Conservation (phyloP, 805 yeast genomes). For the Pichia gijzeniarum region DNA sequence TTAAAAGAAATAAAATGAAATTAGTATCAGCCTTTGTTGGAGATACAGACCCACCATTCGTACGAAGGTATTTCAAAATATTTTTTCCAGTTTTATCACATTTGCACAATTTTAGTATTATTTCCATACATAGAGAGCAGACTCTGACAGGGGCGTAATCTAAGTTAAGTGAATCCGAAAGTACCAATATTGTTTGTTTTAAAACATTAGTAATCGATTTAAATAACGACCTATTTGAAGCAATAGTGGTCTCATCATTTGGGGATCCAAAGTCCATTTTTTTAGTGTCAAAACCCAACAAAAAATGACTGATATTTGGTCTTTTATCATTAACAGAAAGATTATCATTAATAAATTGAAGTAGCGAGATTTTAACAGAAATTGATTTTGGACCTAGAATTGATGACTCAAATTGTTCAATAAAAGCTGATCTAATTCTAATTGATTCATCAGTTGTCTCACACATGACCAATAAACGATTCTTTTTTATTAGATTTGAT, state of each 20-base stretch:
- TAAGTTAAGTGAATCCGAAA: constrained; percentile 34
- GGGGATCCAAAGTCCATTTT: constrained; percentile 41
- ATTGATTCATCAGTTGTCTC: constrained; percentile 74
- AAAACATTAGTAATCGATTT: constrained; percentile 46
- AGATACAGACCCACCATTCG: constrained; percentile 12
- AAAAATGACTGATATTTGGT: constrained; percentile 61
- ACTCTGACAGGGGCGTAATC: constrained; percentile 52
- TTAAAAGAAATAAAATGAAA: constrained; percentile 46
- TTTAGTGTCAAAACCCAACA: constrained; percentile 62
- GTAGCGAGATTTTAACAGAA: constrained; percentile 47
- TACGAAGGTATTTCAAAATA: constrained; percentile 48
- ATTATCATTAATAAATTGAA: constrained; percentile 51
- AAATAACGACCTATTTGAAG: constrained; percentile 50
- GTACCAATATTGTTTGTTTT: constrained; percentile 37
- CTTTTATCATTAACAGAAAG: constrained; percentile 30
- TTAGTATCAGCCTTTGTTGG: constrained; percentile 23
- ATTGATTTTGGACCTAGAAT: constrained; percentile 35
- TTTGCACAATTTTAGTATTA: constrained; percentile 55
- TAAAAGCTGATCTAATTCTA: constrained; percentile 65
- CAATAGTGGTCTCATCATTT: constrained; percentile 42
- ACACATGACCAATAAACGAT: constrained; percentile 61
- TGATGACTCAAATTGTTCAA: constrained; percentile 53
- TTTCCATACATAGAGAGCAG: constrained; percentile 52
- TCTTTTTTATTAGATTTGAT: constrained; percentile 32
- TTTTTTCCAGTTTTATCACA: constrained; percentile 47